Base-by-base conservation (phyloP, 306 rosid species). In the Arachis hypogaea region DNA sequence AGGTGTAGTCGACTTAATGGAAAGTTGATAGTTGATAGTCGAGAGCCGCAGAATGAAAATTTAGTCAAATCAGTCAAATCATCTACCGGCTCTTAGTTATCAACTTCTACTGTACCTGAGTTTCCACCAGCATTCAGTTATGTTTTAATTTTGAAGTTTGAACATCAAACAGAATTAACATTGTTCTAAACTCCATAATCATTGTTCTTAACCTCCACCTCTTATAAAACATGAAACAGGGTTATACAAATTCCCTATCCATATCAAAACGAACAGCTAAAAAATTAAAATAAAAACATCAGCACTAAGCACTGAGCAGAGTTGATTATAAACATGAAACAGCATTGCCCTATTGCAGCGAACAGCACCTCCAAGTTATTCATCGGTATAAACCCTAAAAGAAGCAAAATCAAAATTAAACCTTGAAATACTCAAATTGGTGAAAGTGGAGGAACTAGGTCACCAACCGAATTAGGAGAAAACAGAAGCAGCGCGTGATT, bases 291-390 rank as follows among this genome's bases (percentile, higher is more conserved):
- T 33, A 29, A 41, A 45, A 65, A 57, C 38, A 67, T 60, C 65
- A 62, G 44, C 67, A 51, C 43, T 18, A 38, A 52, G 40, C 54
- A 29, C 2, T 29, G 42, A 14, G 42, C 36, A 46, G 42, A 55
- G 50, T 55, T 6, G 7, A 66, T 14, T 28, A 18, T 44, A 56
- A 66, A 50, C 73, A 47, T 63, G 63, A 67, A 62, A 65, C 77
- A 65, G 63, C 69, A 70, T 61, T 30, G 50, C 42, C 63, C 12
- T 60, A 69, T 81, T 61, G 68, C 74, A 41, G 74, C 4, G 47
- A 57, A 61, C 28, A 38, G 47, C 12, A 49, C 60, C 91, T 84
- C 90, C 78, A 83, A 45, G 55, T 45, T 18, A 28, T 66, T 30
- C 5, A 12, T 12, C 2, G 3, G 7, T 12, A 0, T 11, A 12